These are phyloP conservation scores for Neoboletus magnificus DNA, from an alignment of 768 basidiomycete genomes.

Conservation along the genomic window DNA sequence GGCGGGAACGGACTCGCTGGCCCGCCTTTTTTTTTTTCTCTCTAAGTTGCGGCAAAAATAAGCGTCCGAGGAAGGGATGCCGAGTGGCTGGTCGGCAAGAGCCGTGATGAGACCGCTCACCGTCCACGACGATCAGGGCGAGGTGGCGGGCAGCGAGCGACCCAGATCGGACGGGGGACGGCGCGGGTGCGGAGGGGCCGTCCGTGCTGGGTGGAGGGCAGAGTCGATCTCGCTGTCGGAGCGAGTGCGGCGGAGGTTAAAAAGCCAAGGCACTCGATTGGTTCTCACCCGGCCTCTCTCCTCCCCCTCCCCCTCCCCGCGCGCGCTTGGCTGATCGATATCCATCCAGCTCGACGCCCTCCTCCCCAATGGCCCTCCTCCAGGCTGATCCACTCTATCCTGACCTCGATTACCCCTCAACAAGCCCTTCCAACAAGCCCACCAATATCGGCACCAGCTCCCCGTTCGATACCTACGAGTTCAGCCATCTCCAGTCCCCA, in stretches of 20 bases:
- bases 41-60: background rate
- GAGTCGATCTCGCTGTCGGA: background rate
- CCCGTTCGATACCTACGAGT: constrained; percentile 42
- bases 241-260: constrained; percentile 29
- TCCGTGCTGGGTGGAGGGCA: background rate
- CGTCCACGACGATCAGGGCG: no score
- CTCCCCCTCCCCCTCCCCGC: background rate
- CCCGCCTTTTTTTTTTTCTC: background rate
- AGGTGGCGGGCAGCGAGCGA: no score
- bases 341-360: background rate
- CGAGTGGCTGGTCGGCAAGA: background rate
- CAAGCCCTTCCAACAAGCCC: constrained; percentile 30
- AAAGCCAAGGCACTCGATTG: constrained; percentile 25
- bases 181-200: no score
- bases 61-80: constrained; percentile 1
- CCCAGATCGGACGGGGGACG: background rate
- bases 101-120: constrained; percentile 2
- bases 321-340: constrained; percentile 21
- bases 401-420: constrained; percentile 26
- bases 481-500: constrained; percentile 33
- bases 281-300: constrained; percentile 28
- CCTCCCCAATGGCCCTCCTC: constrained; percentile 26
- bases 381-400: constrained; percentile 23
- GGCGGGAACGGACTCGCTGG: background rate
- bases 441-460: constrained; percentile 19